Base-by-base conservation (phyloP, 306 rosid species). In the Herpetospermum pedunculosum region DNA sequence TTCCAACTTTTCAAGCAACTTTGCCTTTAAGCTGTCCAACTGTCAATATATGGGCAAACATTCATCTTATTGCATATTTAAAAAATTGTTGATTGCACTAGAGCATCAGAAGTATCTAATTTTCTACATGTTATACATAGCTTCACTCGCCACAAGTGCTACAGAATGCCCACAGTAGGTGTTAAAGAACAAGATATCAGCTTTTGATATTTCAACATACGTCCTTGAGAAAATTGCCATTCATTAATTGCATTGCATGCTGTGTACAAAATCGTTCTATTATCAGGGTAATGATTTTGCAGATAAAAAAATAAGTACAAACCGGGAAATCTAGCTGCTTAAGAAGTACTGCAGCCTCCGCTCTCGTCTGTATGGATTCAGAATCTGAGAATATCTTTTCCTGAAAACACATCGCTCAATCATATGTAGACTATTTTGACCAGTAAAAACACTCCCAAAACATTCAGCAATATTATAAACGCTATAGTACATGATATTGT, bases 321-420 rank as follows among this genome's bases (percentile, higher is more conserved):
- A 94, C 99, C 77, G 92, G 92, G 79, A 88, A 94, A 79, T 94
- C 84, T 84, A 94, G 79, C 87, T 84, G 92, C 89, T 89, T 91
- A 78, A 94, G 97, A 78, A 94, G 97, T 80, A 91, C 89, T 47
- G 96, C 97, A 83, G 96, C 95, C 78, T 91, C 99, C 8, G 99
- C 92, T 88, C 99, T 91, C 75, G 83, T 83, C 81, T 94, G 97
- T 54, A 94, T 85, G 75, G 96, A 91, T 82, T 94, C 97, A 50
- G 86, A 84, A 81, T 94, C 99, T 41, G 97, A 89, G 82, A 91
- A 94, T 70, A 94, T 85, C 90, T 84, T 94, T 65, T 82, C 97
- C 99, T 94, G 80, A 73, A 62, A 76, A 68, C 59, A 77, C 83
- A 65, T 73, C 54, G 63, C 73, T 58, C 77, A 57, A 76, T 80